These are phyloP conservation scores for Silene latifolia DNA, from an alignment of 148 eudicot genomes.

Conservation along the genomic window DNA sequence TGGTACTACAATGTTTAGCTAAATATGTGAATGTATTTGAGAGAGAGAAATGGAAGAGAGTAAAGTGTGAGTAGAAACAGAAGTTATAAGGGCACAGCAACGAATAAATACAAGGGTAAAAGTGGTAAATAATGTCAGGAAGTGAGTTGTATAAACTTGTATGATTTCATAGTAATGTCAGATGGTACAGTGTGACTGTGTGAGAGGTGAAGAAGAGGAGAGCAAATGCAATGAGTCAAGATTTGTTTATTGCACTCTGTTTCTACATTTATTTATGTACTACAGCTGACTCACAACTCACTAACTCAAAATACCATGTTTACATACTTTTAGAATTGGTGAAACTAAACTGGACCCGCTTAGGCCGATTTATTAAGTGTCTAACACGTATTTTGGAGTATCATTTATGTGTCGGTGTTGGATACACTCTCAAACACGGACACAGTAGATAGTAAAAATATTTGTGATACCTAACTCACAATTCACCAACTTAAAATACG, in stretches of 20 bases:
- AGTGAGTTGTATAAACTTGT: background rate
- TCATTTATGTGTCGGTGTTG: no score
- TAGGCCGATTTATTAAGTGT: no score
- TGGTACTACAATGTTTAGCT: constrained; percentile 31
- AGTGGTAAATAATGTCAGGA: background rate
- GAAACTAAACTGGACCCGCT: no score
- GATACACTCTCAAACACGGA: no score
- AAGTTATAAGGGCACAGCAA: background rate
- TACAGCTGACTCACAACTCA: no score
- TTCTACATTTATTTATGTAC: no score
- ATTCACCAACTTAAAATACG: no score
- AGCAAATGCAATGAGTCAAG: background rate
- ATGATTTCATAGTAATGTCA: constrained; percentile 29
- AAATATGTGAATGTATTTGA: constrained; percentile 30
- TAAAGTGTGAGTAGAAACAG: constrained; percentile 1
- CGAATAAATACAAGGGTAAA: background rate
- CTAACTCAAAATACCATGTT: no score
- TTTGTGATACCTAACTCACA: no score
- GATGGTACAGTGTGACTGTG: constrained; percentile 14
- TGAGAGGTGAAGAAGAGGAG: background rate
- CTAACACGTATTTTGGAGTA: no score
- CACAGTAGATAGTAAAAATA: no score
- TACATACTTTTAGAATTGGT: no score
- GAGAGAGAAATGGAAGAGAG: constrained; percentile 21
- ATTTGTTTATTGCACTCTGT: background rate